Percentiles rank a stretch among this genome's conserved stretches.
Evolutionary conservation across 2,329 filamentous ascomycete species (phyloP).

Genomic region (Ramularia collo-cygni): DNA sequence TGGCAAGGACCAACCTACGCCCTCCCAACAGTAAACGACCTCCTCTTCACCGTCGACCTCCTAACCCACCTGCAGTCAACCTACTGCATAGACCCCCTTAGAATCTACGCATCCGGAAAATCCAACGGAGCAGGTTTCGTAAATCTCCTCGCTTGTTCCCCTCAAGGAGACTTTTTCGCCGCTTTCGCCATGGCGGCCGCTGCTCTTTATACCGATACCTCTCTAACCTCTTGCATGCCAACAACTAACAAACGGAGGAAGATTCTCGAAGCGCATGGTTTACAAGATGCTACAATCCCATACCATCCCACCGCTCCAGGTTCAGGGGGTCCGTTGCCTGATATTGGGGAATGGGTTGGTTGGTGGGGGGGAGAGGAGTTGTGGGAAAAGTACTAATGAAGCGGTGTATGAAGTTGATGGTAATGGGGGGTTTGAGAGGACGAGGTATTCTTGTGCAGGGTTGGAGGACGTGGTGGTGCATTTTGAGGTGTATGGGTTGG

Average conservation of each 20-base stretch:
- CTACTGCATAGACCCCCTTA: conserved; percentile 41
- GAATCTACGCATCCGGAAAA: conserved; percentile 45
- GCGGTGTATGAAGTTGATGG: too few relatives aligned
- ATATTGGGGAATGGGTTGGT: conserved; percentile 29
- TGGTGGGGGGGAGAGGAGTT: conserved; percentile 34
- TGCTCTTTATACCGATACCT: conserved; percentile 38
- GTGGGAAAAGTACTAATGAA: conserved; percentile 20
- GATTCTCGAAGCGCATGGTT: conserved; percentile 41
- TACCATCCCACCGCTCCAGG: conserved; percentile 33
- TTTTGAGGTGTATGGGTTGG: conserved; percentile 34
- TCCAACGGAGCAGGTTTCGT: conserved; percentile 49
- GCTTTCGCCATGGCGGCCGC: conserved; percentile 46
- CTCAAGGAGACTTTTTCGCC: conserved; percentile 38
- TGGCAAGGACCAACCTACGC: conserved; percentile 40
- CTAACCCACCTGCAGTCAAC: conserved; percentile 32
- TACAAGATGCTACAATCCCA: conserved; percentile 34
- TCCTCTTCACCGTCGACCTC: conserved; percentile 41
- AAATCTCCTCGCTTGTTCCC: conserved; percentile 41
- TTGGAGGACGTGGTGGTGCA: conserved; percentile 32
- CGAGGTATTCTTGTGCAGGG: conserved; percentile 25
- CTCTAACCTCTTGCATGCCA: conserved; percentile 18
- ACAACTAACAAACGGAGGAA: conserved; percentile 32
- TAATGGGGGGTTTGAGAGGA: conserved; percentile 22
- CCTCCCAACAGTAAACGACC: conserved; percentile 33
- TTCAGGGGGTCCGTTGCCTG: conserved; percentile 21